Base-by-base conservation (phyloP, 2,329 filamentous ascomycete genomes). In the Phialophora macrospora region DNA sequence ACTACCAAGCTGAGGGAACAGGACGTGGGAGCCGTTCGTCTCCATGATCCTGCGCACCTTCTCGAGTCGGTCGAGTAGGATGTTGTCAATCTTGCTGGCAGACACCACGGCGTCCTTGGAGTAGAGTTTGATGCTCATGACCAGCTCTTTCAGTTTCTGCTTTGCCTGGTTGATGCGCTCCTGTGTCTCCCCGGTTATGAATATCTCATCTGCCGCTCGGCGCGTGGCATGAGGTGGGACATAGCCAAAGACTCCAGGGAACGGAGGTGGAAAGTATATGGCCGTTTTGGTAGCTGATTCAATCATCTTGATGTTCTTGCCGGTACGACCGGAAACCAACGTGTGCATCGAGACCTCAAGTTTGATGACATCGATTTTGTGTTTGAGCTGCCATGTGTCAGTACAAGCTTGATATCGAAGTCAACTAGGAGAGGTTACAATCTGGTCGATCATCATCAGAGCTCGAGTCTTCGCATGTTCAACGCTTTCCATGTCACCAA, bases 1-100 rank as follows among this genome's bases (percentile, higher is more conserved):
- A 71, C 91, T 92, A 24, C 92, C 95, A 48, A 99, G 84, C 22
- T 90, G 88, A 7, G 95, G 95, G 71, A 99, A 92, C 76, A 97
- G 86, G 72, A 99, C 92, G 77, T 96, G 97, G 6, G 94, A 96
- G 44, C 94, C 95, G 74, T 98, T 98, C 63, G 90, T 90, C 76
- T 99, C 95, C 79, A 97, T 94, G 70, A 99, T 97, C 83, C 97
- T 97, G 74, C 93, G 92, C 65, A 99, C 92, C 79, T 98, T 98
- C 79, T 98, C 94, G 73, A 98, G 84, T 28, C 95, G 90, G 73
- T 91, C 91, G 41, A 98, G 87, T 65, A 99, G 79, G 72, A 99
- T 94, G 76, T 90, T 96, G 78, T 99, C 95, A 69, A 98, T 92
- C 81, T 99, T 99, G 76, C 91, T 90, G 34, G 92, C 87, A 55